Conservation (phyloP, 441 rosid species). For the Manihot esculenta region DNA sequence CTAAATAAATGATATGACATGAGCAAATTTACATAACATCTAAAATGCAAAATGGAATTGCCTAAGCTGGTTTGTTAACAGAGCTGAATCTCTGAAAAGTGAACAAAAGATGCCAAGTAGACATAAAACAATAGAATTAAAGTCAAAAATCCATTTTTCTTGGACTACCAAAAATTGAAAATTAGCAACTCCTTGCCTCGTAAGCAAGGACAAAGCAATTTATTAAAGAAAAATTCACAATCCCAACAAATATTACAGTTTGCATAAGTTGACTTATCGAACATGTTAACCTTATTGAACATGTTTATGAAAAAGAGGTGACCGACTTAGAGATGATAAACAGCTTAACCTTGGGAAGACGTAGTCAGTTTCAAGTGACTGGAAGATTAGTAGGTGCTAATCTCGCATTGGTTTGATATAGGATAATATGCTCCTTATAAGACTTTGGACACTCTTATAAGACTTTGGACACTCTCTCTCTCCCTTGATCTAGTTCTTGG, state of each 20-base stretch:
- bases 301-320: neutral
- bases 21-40: neutral
- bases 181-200: neutral
- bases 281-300: neutral
- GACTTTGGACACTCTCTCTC: too few species aligned
- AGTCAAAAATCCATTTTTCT: too few species aligned
- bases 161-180: too few species aligned
- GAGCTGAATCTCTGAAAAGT: neutral
- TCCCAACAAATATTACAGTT: neutral
- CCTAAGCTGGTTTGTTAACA: neutral
- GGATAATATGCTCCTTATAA: too few species aligned
- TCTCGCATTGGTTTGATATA: too few species aligned
- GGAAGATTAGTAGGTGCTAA: too few species aligned
- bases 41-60: neutral
- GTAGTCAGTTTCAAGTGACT: neutral
- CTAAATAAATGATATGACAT: slow-evolving; percentile 36
- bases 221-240: neutral
- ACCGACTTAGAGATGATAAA: neutral
- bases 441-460: too few species aligned
- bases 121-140: too few species aligned
- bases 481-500: too few species aligned
- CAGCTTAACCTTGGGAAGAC: neutral
- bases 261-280: neutral
- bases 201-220: neutral
- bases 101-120: neutral